These are phyloP conservation scores for Euphorbia tirucalli DNA, from an alignment of 345 rosid species.

Conservation along the genomic window DNA sequence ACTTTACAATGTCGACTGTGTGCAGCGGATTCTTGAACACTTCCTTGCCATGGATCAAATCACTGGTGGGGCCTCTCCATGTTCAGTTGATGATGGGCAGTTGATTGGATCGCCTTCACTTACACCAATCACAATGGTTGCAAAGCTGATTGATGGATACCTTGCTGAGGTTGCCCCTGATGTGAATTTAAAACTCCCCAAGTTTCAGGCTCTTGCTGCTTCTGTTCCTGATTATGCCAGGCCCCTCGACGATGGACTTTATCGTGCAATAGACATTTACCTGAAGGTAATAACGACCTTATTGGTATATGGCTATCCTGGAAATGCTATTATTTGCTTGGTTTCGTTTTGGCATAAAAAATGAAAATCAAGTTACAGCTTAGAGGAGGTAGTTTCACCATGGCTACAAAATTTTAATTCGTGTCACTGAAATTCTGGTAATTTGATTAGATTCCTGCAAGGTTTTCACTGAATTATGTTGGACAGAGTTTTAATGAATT, in stretches of 20 bases:
- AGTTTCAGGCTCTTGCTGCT: conserved; percentile 90
- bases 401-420: not conserved
- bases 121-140: conserved; percentile 77
- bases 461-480: too few species aligned
- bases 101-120: conserved; percentile 76
- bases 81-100: conserved; percentile 75
- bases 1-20: conserved; percentile 84
- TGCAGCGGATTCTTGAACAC: conserved; percentile 78
- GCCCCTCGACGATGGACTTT: conserved; percentile 90
- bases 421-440: not conserved
- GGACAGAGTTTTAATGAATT: too few species aligned
- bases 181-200: conserved; percentile 83
- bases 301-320: not conserved
- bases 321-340: conserved; percentile 9
- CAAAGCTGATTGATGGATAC: conserved; percentile 96
- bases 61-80: conserved; percentile 79
- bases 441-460: too few species aligned
- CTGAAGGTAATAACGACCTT: conserved; percentile 59
- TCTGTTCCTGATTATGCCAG: conserved; percentile 88
- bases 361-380: not conserved
- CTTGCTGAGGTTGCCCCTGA: conserved; percentile 98
- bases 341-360: conserved; percentile 15
- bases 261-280: conserved; percentile 92
- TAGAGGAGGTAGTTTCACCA: not conserved
- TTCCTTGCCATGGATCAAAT: conserved; percentile 82